These are phyloP conservation scores for Pythium volutum DNA, from an alignment of 352 stramenopile genomes.

Conservation along the genomic window DNA sequence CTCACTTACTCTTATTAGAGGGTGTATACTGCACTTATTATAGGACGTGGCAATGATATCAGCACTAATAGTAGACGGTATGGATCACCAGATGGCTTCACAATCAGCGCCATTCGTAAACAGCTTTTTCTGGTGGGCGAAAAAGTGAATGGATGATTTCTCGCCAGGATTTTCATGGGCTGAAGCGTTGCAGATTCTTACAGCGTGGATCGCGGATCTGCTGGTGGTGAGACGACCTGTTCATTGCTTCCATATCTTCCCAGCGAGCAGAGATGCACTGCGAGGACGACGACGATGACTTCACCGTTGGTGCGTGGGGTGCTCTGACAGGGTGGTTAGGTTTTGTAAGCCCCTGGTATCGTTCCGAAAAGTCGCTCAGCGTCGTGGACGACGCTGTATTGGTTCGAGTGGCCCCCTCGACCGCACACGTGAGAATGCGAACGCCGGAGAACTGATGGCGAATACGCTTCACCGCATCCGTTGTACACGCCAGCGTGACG, in stretches of 20 bases:
- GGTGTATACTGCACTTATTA: neutral
- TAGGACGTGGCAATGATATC: neutral
- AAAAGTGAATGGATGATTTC: too few relatives aligned
- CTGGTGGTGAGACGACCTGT: neutral
- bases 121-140: too few relatives aligned
- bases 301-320: too few relatives aligned
- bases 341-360: slow-evolving; percentile 31
- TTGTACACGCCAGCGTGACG: slow-evolving; percentile 33
- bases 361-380: slow-evolving; percentile 42
- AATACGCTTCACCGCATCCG: slow-evolving; percentile 31
- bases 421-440: slow-evolving; percentile 28
- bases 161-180: too few relatives aligned
- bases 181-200: too few relatives aligned
- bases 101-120: too few relatives aligned
- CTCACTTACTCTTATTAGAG: slow-evolving; percentile 4
- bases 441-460: slow-evolving; percentile 31
- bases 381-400: slow-evolving; percentile 25
- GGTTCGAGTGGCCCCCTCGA: slow-evolving; percentile 17
- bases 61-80: neutral
- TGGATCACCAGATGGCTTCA: neutral
- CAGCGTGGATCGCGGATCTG: too few relatives aligned
- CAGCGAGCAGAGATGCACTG: too few relatives aligned
- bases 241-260: too few relatives aligned
- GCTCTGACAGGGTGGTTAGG: too few relatives aligned
- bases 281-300: too few relatives aligned